Evolutionary conservation across 2,329 filamentous ascomycete species (phyloP).

Genomic region (Aspergillus aculeatinus): DNA sequence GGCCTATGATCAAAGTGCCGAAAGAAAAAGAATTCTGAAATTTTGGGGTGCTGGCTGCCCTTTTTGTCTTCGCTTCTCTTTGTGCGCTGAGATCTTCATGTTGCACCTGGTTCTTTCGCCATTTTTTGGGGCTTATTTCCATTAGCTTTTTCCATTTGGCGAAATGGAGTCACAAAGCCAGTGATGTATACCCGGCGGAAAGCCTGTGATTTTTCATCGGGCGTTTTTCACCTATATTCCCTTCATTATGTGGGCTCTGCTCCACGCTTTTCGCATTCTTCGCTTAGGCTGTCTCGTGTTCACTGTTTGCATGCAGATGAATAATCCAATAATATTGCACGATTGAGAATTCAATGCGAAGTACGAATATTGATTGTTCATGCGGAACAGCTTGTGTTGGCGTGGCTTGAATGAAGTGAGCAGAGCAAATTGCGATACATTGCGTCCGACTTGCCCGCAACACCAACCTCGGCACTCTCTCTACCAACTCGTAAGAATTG

Average conservation of each 20-base stretch:
- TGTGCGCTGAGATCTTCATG: not conserved
- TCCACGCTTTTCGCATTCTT: not conserved
- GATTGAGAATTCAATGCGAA: not conserved
- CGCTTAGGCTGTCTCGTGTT: not conserved
- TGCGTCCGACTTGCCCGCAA: not conserved
- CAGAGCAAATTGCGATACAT: too few relatives aligned
- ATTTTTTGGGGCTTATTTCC: not conserved
- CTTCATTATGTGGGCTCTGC: not conserved
- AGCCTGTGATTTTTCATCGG: not conserved
- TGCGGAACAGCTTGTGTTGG: too few relatives aligned
- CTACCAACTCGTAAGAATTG: not conserved
- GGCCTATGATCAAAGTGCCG: constrained; percentile 13
- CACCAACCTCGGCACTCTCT: not conserved
- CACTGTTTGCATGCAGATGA: not conserved
- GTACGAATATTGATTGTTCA: too few relatives aligned
- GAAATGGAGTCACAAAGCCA: not conserved
- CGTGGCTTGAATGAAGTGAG: too few relatives aligned
- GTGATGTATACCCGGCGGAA: not conserved
- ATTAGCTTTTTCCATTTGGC: not conserved
- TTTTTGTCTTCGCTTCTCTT: not conserved
- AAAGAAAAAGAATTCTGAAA: not conserved
- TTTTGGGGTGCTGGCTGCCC: not conserved
- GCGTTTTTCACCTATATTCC: not conserved
- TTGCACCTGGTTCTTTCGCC: not conserved
- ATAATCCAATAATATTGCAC: not conserved